These are phyloP conservation scores for Colletotrichum camelliae DNA, from an alignment of 2,329 filamentous ascomycete species.

Conservation along the genomic window DNA sequence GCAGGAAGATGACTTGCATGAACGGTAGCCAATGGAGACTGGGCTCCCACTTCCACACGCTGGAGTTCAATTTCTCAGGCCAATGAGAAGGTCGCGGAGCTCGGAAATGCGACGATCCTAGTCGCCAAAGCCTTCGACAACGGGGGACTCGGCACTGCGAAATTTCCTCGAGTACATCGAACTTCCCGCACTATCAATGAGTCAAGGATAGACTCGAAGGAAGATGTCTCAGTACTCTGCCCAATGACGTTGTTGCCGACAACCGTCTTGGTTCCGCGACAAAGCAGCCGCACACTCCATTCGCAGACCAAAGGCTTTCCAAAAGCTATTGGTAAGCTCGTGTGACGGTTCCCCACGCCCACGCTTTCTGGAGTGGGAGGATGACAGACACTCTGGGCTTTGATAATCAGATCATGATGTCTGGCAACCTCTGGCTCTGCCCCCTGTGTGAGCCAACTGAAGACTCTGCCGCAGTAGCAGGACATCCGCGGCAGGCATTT, in stretches of 20 bases:
- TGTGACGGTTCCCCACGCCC: background rate
- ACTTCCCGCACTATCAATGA: background rate
- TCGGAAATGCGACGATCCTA: background rate
- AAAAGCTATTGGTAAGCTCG: background rate
- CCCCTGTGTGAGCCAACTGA: background rate
- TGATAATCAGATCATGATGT: background rate
- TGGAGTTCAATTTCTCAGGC: background rate
- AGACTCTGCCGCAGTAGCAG: background rate
- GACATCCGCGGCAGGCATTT: background rate
- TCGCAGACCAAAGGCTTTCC: background rate
- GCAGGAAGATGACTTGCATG: conserved; percentile 1
- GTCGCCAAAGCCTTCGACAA: background rate
- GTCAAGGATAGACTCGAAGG: background rate
- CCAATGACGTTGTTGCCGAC: background rate
- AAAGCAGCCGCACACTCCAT: background rate
- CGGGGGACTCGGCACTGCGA: background rate
- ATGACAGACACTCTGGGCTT: background rate
- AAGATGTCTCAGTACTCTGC: background rate
- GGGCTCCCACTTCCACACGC: background rate
- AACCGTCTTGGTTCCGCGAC: background rate
- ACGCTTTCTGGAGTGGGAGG: background rate
- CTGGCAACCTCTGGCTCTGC: background rate
- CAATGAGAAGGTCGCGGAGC: background rate
- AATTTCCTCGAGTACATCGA: background rate
- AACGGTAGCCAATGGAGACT: background rate